Percentiles rank a stretch among this genome's conserved stretches.
phyloP scores from a whole-genome alignment of 2,329 filamentous ascomycete species.

The Hypoxylon sp. region DNA sequence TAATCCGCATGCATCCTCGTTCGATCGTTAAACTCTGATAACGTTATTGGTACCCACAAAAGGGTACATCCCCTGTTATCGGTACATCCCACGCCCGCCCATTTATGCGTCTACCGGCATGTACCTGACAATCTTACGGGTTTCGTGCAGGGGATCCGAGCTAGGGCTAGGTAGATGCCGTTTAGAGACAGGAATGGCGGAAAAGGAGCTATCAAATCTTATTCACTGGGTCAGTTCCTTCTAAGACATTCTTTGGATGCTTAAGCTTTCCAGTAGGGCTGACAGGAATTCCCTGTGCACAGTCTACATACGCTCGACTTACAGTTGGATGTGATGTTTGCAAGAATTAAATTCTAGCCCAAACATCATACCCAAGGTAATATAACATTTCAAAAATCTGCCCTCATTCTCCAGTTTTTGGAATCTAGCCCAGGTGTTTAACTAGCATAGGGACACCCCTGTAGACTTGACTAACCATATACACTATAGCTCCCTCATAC shows the following conservation, averaged over 20 bases:
- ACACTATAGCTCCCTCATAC: background rate
- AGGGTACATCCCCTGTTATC: background rate
- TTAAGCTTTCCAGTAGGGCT: slow-evolving; percentile 13
- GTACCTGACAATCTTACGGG: slow-evolving; percentile 7
- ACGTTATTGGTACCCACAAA: background rate
- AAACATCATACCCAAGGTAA: background rate
- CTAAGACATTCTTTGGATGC: background rate
- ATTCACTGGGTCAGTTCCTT: slow-evolving; percentile 29
- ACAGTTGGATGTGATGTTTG: background rate
- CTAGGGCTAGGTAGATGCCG: background rate
- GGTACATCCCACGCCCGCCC: background rate
- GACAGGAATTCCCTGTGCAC: background rate
- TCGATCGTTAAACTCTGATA: slow-evolving; percentile 30
- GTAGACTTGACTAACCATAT: background rate
- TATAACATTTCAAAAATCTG: background rate
- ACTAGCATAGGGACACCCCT: background rate
- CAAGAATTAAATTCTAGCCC: background rate
- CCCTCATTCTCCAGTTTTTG: background rate
- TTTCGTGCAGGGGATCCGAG: slow-evolving; percentile 17
- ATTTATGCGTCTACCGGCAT: background rate
- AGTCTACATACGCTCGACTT: background rate
- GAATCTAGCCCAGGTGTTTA: background rate
- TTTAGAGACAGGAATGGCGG: slow-evolving; percentile 7
- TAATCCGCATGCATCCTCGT: slow-evolving; percentile 22
- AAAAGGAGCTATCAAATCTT: slow-evolving; percentile 29